Evolutionary conservation across 768 basidiomycete species (phyloP).

Genomic region (Kwoniella sp.): DNA sequence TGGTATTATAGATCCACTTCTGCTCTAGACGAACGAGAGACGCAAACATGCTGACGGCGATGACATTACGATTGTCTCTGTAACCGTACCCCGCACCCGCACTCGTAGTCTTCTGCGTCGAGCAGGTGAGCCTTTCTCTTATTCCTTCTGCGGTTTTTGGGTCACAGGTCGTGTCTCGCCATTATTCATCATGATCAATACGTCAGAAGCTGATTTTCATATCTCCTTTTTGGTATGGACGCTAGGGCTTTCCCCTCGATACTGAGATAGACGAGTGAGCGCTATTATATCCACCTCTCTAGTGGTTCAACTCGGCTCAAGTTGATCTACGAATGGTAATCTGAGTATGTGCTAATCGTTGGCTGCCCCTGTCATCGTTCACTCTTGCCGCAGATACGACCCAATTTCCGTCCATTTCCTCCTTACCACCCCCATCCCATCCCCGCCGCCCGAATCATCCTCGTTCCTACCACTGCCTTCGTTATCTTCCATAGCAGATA

Average conservation of each 20-base stretch:
- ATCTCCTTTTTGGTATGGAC: neutral
- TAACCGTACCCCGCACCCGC: too few relatives aligned
- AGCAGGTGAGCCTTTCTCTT: constrained; percentile 32
- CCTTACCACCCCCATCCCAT: constrained; percentile 28
- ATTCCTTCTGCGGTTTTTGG: neutral
- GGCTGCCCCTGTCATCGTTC: neutral
- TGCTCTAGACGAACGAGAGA: too few relatives aligned
- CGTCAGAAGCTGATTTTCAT: neutral
- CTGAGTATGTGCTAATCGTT: neutral
- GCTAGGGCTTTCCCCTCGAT: constrained; percentile 49
- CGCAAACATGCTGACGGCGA: too few relatives aligned
- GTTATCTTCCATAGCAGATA: neutral
- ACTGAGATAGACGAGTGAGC: constrained; percentile 51
- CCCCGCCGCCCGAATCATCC: constrained; percentile 29
- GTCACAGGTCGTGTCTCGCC: neutral
- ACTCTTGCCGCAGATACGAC: constrained; percentile 29
- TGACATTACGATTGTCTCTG: too few relatives aligned
- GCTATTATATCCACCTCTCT: too few relatives aligned
- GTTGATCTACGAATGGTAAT: too few relatives aligned
- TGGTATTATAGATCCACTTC: too few relatives aligned
- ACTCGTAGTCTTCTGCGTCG: constrained; percentile 47
- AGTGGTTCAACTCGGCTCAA: too few relatives aligned
- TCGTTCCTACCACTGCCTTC: constrained; percentile 16
- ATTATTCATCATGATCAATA: neutral
- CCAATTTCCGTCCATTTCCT: constrained; percentile 41